Conservation (phyloP, 2,329 filamentous ascomycete genomes). For the Aspergillus clavatus region DNA sequence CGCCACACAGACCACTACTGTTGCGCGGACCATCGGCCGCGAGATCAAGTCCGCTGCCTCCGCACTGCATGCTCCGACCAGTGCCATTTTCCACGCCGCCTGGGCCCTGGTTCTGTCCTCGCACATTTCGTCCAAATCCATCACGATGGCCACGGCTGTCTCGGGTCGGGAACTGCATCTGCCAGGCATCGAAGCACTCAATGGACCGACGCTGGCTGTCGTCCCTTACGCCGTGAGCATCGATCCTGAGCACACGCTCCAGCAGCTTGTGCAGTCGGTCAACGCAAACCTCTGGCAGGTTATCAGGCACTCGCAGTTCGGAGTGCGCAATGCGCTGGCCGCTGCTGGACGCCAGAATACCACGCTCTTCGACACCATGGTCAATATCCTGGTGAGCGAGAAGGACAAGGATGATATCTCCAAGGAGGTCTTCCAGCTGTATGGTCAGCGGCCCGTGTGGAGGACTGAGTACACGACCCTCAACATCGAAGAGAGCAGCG, state of each 20-base stretch:
- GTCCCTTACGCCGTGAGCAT: neutral
- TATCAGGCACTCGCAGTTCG: neutral
- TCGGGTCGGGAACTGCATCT: slow-evolving; percentile 3
- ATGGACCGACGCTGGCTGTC: neutral
- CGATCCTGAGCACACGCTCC: neutral
- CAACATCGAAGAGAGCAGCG: neutral
- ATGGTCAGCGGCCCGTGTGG: neutral
- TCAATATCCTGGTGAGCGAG: slow-evolving; percentile 2
- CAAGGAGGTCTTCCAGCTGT: slow-evolving; percentile 3
- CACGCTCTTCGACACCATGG: slow-evolving; percentile 5
- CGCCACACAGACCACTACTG: neutral
- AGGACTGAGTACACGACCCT: slow-evolving; percentile 3
- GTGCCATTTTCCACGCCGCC: neutral
- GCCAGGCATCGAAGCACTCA: neutral
- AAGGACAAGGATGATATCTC: neutral
- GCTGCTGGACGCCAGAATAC: slow-evolving; percentile 1
- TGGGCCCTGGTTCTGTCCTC: neutral
- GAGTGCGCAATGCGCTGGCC: neutral
- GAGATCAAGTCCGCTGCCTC: neutral
- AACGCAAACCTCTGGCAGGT: neutral
- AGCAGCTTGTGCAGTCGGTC: neutral
- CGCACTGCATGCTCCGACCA: neutral
- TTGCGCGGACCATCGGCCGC: no score
- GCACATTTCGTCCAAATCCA: neutral
- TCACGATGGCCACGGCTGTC: neutral